Base-by-base conservation (phyloP, 1,284 basidiomycete genomes). In the Ganoderma multipileum region DNA sequence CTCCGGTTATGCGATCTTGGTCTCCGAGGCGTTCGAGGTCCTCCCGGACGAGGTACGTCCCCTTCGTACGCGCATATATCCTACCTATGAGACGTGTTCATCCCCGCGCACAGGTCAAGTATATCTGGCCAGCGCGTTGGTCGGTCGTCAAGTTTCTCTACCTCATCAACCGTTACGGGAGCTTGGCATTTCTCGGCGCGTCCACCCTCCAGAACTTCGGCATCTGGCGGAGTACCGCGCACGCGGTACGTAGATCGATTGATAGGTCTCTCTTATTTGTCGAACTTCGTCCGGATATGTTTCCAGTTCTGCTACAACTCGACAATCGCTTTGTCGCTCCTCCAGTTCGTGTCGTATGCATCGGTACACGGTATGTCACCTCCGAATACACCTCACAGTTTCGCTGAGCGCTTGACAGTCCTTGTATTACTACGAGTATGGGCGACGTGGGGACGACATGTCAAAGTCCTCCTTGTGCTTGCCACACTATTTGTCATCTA, bases 41-140 rank as follows among this genome's bases (percentile, higher is more conserved):
- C 55, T 73, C 12, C 64, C 68, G 2, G 72, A 72, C 42, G 72
- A 73, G 63, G 72, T 72, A 41, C 12, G 64, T 39, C 6, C 8
- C n/a, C 26, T 11, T 26, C 18, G 2, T 60, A 1, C 6, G 11
- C 7, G 7, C 36, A 20, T 2, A 20, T n/a, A 28, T 36, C 11
- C 30, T 16, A 7, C 11, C 30, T 16, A 7, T 41, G 23, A 50
- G 20, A 12, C 36, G 64, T 18, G 18, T 28, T 47, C 12, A 3
- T 20, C 52, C 4, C 8, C 16, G 2, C 55, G 7, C 26, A 12
- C 41, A 73, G 72, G 61, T 70, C 42, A 44, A 66, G 28, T 65
- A 71, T 39, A 73, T 73, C 38, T 73, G 72, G 72, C 69, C 71
- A 1, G 69, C 72, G n/a, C 72, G 71, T 39, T 68, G 68, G 69